A percentile compares a stretch with the other conserved stretches of the same genome.
Evolutionary conservation across 805 yeast genomes (phyloP).

Genomic region (Yamadazyma phyllophila): DNA sequence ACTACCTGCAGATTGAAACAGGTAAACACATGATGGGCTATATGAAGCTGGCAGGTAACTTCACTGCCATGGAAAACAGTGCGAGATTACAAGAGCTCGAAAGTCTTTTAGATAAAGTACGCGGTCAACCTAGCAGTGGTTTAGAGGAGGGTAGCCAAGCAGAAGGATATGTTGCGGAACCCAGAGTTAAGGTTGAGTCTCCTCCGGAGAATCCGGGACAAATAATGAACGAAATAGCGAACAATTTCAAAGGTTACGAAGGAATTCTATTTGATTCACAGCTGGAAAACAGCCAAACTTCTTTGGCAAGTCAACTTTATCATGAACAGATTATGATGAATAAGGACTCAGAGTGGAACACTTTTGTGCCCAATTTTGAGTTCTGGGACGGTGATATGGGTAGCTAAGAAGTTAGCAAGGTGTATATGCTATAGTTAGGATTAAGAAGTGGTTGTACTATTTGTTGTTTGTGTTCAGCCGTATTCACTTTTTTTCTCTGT

Average conservation of each 20-base stretch:
- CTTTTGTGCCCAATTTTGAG: constrained; percentile 4
- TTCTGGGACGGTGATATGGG: constrained; percentile 5
- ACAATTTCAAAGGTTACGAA: constrained; percentile 4
- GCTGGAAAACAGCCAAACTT: constrained; percentile 4
- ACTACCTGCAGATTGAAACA: constrained; percentile 7
- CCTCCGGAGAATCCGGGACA: not conserved
- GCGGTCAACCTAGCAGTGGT: too few species aligned
- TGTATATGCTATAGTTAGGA: too few species aligned
- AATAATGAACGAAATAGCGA: constrained; percentile 8
- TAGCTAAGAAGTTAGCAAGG: not conserved
- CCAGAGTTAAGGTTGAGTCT: not conserved
- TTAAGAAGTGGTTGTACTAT: too few species aligned
- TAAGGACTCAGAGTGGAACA: constrained; percentile 4
- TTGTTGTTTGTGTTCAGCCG: too few species aligned
- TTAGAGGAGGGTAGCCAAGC: too few species aligned
- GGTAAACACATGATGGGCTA: constrained; percentile 8
- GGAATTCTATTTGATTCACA: constrained; percentile 5
- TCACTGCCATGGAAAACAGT: constrained; percentile 12
- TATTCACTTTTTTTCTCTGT: too few species aligned
- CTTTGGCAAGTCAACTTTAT: not conserved
- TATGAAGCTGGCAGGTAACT: constrained; percentile 13
- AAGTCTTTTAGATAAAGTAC: constrained; percentile 3
- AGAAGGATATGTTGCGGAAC: not conserved
- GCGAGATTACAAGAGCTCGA: constrained; percentile 9
- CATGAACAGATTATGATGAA: not conserved